A percentile compares a stretch with the other conserved stretches of the same genome.
These are phyloP conservation scores for Cairneyella variabilis DNA, from an alignment of 495 filamentous ascomycete genomes.

Conservation along the genomic window DNA sequence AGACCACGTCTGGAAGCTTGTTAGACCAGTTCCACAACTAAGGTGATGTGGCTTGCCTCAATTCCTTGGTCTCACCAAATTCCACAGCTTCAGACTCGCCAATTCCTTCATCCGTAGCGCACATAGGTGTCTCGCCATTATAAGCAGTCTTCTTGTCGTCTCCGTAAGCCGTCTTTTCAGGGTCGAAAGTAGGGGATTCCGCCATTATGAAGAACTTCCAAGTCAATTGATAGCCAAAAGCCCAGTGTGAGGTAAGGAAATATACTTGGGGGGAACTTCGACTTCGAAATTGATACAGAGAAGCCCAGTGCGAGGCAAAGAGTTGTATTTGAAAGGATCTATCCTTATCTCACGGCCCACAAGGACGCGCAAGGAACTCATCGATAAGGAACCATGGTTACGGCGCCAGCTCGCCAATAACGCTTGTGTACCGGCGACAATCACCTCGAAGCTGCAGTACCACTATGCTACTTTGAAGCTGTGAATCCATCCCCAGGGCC, in stretches of 20 bases:
- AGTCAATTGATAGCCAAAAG: too few relatives aligned
- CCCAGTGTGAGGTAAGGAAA: not conserved
- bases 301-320: not conserved
- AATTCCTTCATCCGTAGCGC: not conserved
- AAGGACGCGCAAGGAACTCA: not conserved
- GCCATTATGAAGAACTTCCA: conserved; percentile 2
- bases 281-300: too few relatives aligned
- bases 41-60: conserved; percentile 5
- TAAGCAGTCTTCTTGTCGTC: conserved; percentile 1
- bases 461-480: not conserved
- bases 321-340: not conserved
- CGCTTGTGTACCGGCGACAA: not conserved
- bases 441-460: not conserved
- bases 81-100: conserved; percentile 15
- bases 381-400: not conserved
- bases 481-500: too few relatives aligned
- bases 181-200: conserved; percentile 9
- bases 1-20: conserved; percentile 41
- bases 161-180: conserved; percentile 7
- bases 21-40: not conserved
- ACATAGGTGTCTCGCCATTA: not conserved
- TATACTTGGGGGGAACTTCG: not conserved
- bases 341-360: conserved; percentile 4
- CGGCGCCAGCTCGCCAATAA: not conserved
- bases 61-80: conserved; percentile 16